Base-by-base conservation (phyloP, 441 rosid genomes). In the Croton setiger region DNA sequence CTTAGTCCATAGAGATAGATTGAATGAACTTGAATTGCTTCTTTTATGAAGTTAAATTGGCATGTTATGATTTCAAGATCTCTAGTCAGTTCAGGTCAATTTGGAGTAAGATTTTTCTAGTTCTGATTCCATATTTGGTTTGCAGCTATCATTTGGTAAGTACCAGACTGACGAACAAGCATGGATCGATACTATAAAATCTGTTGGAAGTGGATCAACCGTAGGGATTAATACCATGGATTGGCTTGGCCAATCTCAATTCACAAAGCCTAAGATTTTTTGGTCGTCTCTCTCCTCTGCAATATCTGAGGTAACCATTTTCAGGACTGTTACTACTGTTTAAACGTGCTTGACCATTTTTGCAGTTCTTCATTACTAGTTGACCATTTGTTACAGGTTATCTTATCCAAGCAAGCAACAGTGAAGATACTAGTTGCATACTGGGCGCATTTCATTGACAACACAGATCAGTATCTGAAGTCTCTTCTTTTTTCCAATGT, bases 171-270 rank as follows among this genome's bases (percentile, higher is more conserved):
- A 93, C 74, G 97, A 93, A 60, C 97, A 93, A 73, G 94, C 88
- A 36, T 93, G 98, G 97, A 18, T 89, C 47, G 96, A 86, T 70
- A 85, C 97, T 27, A 88, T 93, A 23, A 89, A 82, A 72, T 91
- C 94, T 4, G 93, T 84, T 41, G 75, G 80, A 27, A 79, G 33
- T 47, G 89, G 90, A 74, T 87, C 80, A 60, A 84, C 83, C 0
- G 83, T 93, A 35, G 83, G 94, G 75, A 91, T 93, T 63, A 89
- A 75, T 70, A 88, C 94, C 10, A 93, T 91, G 94, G 98, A 93
- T 66, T 93, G 97, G 97, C 96, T 93, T 57, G 96, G 97, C 36
- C 98, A 93, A 78, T 89, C 96, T 49, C 92, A 90, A 27, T 91
- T 65, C 63, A 71, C 69, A 31, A 52, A 78, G 9, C 85, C 75